Conservation (phyloP, 1,139 yeast genomes). For the Yamadazyma conglobata region DNA sequence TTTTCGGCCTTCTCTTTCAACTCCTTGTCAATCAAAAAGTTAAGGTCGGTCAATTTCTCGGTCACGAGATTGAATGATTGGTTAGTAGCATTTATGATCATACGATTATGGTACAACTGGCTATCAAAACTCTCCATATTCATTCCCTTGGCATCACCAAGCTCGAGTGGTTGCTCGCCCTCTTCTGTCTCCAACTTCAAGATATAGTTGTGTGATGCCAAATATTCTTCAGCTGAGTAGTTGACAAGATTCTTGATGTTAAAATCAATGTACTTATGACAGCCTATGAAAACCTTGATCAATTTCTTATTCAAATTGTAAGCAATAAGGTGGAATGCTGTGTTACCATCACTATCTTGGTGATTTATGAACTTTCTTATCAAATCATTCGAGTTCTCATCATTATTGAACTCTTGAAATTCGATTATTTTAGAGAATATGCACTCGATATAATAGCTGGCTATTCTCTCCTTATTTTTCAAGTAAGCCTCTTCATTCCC, state of each 20-base stretch:
- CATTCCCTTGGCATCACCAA: constrained; percentile 11
- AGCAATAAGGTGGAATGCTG: constrained; percentile 83
- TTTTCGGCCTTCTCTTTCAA: constrained; percentile 37
- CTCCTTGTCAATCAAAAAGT: constrained; percentile 40
- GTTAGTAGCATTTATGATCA: constrained; percentile 36
- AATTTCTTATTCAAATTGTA: constrained; percentile 71
- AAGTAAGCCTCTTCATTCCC: constrained; percentile 15
- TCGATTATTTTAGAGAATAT: constrained; percentile 56
- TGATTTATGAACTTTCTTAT: constrained; percentile 71
- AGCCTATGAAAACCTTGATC: constrained; percentile 65
- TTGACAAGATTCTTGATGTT: constrained; percentile 65
- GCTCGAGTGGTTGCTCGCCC: constrained; percentile 6
- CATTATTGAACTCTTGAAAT: constrained; percentile 20
- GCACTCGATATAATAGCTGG: constrained; percentile 78
- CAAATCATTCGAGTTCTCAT: constrained; percentile 20
- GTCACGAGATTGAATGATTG: constrained; percentile 34
- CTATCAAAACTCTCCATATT: constrained; percentile 34
- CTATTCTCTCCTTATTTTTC: constrained; percentile 61
- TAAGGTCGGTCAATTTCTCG: constrained; percentile 39
- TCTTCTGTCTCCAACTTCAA: constrained; percentile 23
- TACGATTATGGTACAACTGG: constrained; percentile 35
- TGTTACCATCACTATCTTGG: constrained; percentile 81
- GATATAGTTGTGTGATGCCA: constrained; percentile 36
- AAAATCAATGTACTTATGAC: constrained; percentile 67
- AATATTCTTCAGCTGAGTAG: constrained; percentile 71